Evolutionary conservation across 768 basidiomycete species (phyloP), one percentile per base, ranked within the genome.

Genomic region (Auriscalpium microsporum): DNA sequence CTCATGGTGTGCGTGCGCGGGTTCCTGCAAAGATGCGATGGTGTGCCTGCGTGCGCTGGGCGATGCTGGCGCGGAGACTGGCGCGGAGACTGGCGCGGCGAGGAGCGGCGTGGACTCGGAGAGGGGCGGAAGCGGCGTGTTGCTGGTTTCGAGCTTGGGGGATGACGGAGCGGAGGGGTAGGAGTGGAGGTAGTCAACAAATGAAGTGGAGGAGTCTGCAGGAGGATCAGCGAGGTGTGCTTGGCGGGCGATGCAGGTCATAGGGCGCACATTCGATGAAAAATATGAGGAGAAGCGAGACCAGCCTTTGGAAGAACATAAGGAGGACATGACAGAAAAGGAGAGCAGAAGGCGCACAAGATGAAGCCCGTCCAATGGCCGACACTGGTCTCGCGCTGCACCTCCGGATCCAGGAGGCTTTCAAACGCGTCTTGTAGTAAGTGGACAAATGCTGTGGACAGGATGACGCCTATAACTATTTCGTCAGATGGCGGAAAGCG

Each of bases 361-460:
- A 91, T 83, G 8, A 84, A 68, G 2, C 90, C 90, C 1, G 83
- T 79, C 74, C 81, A 78, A 40, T 79, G 70, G 13, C 79, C 79
- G 21, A 86, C 64, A 10, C 68, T 63, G 3, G 73, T 71, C 44
- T 67, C 65, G 51, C 67, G 64, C 50, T 73, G 75, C 14, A 87
- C 75, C 3, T 60, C 64, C 0, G 74, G 73, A 54, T 76, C 71
- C 45, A 72, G 72, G 2, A 91, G 72, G 0, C 79, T 76, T 53
- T 77, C 76, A 62, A 88, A 90, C 0, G 87, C 81, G 55, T 90
- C 88, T 59, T 87, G 84, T 11, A 92, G 73, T 9, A 92, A 73
- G 66, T 92, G 90, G 16, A 86, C 82, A 61, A 92, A 92, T 0
- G 87, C 89, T 0, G 90, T 92, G 4, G 89, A 82, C 4, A 92